phyloP scores from a whole-genome alignment of 768 basidiomycete genomes.

The Pholiota molesta region DNA sequence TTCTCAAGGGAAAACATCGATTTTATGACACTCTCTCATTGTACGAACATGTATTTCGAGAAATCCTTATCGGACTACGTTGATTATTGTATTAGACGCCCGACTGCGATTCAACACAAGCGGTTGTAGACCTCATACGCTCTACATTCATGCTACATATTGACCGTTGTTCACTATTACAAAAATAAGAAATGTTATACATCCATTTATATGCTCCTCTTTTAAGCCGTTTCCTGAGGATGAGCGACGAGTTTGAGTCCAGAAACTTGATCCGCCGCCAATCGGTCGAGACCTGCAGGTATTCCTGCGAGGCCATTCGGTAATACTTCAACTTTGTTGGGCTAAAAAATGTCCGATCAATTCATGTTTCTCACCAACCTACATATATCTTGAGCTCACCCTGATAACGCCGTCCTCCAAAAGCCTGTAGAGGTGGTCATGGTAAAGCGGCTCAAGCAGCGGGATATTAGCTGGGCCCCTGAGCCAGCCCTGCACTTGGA shows the following conservation, averaged over 20 bases:
- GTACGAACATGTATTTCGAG: no score
- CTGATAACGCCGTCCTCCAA: conserved; percentile 24
- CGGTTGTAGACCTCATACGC: no score
- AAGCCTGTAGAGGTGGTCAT: conserved; percentile 16
- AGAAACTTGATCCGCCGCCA: conserved; percentile 42
- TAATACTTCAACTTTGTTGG: conserved; percentile 44
- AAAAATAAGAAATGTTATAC: no score
- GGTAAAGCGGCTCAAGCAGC: conserved; percentile 18
- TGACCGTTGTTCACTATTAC: no score
- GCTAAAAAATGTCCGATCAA: conserved; percentile 10
- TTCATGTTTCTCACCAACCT: no score
- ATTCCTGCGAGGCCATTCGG: conserved; percentile 48
- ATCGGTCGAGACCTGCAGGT: conserved; percentile 39
- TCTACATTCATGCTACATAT: no score
- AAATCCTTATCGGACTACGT: no score
- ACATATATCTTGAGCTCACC: conserved; percentile 13
- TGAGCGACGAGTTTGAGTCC: conserved; percentile 44
- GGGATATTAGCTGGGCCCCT: conserved; percentile 16
- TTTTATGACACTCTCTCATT: no score
- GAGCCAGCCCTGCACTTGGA: conserved; percentile 7
- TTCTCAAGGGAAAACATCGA: no score
- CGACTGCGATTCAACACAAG: no score
- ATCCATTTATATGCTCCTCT: no score
- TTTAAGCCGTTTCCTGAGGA: conserved; percentile 37
- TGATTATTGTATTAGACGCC: no score